Evolutionary conservation across 2,329 filamentous ascomycete genomes (phyloP).

Genomic region (Tolypocladium sp.): DNA sequence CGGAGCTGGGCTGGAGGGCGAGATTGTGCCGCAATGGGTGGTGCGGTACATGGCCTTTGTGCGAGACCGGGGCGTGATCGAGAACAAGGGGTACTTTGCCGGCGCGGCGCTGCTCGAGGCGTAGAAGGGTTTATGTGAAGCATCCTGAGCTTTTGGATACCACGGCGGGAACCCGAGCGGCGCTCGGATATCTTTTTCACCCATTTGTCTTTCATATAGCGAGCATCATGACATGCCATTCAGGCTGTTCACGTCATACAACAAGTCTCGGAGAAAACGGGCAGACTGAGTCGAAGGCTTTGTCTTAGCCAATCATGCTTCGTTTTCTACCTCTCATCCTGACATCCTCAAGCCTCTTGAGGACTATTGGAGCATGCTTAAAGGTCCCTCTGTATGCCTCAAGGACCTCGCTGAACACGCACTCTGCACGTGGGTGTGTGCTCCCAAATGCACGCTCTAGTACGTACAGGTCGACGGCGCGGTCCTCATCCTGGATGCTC

Average conservation of each 20-base stretch:
- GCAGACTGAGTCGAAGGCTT: not conserved
- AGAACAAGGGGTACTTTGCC: conserved; percentile 97
- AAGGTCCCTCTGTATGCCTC: conserved; percentile 65
- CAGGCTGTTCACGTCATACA: not conserved
- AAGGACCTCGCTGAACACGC: conserved; percentile 65
- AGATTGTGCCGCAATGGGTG: conserved; percentile 86
- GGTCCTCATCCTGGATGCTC: conserved; percentile 77
- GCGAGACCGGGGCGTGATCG: conserved; percentile 85
- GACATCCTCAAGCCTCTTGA: conserved; percentile 84
- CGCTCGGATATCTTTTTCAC: not conserved
- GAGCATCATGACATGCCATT: conserved; percentile 16
- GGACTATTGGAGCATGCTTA: conserved; percentile 63
- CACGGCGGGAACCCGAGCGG: not conserved
- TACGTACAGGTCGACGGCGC: conserved; percentile 93
- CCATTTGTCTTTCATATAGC: conserved; percentile 13
- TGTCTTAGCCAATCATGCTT: conserved; percentile 77
- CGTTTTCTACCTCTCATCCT: conserved; percentile 89
- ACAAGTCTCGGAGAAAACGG: not conserved
- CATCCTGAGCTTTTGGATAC: not conserved
- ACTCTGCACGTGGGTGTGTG: conserved; percentile 81
- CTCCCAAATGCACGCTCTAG: conserved; percentile 90
- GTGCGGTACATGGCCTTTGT: conserved; percentile 96
- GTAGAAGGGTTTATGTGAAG: not conserved
- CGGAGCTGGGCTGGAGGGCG: conserved; percentile 56
- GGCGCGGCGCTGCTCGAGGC: conserved; percentile 53